phyloP scores from a whole-genome alignment of 2,329 filamentous ascomycete species.

The Xylaria polymorpha region DNA sequence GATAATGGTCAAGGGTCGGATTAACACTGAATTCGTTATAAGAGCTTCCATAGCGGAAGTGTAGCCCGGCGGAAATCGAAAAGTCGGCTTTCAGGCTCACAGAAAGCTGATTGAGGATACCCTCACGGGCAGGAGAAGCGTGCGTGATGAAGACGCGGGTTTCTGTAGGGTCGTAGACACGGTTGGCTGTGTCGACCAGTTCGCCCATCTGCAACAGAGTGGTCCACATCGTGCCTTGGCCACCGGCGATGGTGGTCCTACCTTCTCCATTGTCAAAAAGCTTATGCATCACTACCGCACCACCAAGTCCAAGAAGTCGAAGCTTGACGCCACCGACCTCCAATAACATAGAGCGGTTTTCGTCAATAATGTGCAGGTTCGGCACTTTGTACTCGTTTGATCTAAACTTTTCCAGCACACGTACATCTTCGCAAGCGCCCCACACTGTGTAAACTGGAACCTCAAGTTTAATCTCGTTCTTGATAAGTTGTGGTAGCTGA shows the following conservation, averaged over 20 bases:
- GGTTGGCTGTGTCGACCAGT: conserved; percentile 95
- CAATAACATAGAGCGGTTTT: conserved; percentile 93
- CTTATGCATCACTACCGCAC: conserved; percentile 99
- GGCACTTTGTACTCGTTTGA: conserved; percentile 98
- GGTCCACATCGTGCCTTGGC: conserved; percentile 99
- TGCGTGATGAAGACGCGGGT: conserved; percentile 97
- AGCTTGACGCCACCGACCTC: conserved; percentile 97
- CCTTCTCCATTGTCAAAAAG: conserved; percentile 98
- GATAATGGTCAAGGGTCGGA: conserved; percentile 96
- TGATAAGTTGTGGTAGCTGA: conserved; percentile 88
- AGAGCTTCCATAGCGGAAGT: conserved; percentile 98
- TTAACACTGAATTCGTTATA: conserved; percentile 99
- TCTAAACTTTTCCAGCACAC: conserved; percentile 95
- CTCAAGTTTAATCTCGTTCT: conserved; percentile 88
- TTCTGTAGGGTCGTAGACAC: conserved; percentile 97
- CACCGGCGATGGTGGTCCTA: conserved; percentile 96
- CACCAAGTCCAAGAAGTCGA: conserved; percentile 89
- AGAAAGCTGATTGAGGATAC: conserved; percentile 95
- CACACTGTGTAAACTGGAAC: conserved; percentile 98
- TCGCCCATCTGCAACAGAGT: conserved; percentile 98
- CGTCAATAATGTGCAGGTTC: conserved; percentile 98
- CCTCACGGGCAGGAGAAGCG: conserved; percentile 94
- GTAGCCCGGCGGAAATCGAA: conserved; percentile 94
- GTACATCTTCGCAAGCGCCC: conserved; percentile 98
- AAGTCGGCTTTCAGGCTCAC: conserved; percentile 98